Conservation (phyloP, 257 asterid species). For the Ehretia macrophylla region DNA sequence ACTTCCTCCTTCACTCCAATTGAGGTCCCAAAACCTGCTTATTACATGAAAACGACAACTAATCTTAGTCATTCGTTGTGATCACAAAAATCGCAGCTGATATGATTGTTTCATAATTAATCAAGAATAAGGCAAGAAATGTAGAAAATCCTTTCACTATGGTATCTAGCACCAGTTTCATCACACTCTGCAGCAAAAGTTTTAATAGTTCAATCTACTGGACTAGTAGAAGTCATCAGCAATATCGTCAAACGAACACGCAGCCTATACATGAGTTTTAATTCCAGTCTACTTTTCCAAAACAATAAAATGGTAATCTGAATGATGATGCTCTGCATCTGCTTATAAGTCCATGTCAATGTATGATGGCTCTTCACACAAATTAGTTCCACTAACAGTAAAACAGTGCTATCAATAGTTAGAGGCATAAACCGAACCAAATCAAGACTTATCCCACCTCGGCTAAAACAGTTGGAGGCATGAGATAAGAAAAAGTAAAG, state of each 20-base stretch:
- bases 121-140: background rate
- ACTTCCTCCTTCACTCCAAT: constrained; percentile 56
- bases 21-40: constrained; percentile 60
- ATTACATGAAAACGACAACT: background rate
- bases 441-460: too few species aligned
- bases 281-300: background rate
- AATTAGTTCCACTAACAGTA: background rate
- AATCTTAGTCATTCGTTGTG: background rate
- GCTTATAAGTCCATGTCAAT: background rate
- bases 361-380: background rate
- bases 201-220: background rate
- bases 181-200: too few species aligned
- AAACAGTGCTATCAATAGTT: too few species aligned
- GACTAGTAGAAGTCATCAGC: background rate
- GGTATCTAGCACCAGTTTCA: background rate
- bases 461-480: too few species aligned
- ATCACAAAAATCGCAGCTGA: background rate
- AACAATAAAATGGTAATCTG: too few species aligned
- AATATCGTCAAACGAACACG: background rate
- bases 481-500: constrained; percentile 2
- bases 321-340: too few species aligned
- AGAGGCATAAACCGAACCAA: too few species aligned
- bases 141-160: too few species aligned
- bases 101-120: background rate
- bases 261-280: background rate